Base-by-base conservation (phyloP, 495 filamentous ascomycete genomes). In the Sphaerosporella brunnea region DNA sequence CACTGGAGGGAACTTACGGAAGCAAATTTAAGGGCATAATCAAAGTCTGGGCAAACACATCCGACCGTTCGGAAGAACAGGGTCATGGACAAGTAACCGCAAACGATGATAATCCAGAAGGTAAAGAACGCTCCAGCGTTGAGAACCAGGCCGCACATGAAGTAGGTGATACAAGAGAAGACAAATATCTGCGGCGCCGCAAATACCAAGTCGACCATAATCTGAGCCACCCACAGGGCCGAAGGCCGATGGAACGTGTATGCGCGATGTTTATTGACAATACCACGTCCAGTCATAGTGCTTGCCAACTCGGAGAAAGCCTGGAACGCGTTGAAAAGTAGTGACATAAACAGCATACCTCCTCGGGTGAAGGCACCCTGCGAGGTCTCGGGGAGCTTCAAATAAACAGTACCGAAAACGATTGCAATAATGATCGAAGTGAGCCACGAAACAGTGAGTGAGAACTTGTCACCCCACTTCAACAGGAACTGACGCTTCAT, bases 381-480 rank as follows among this genome's bases (percentile, higher is more conserved):
- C 11, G 74, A 77, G 0, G 77, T 82, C 25, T 72, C 56, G 0
- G 72, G 72, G 23, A 78, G 68, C 15, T 83, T 71, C 15, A 87
- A 68, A 68, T 80, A 92, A 0, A 88, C 72, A 8, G 81, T 87
- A 41, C 83, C 83, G 2, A 84, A 64, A 8, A 88, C 72, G 47
- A 87, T 77, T 9, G 79, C 82, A 55, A 88, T 79, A 34, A 78
- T 65, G 36, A 84, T 78, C 50, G 73, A 76, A 4, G 83, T 80
- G 36, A 79, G 63, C 81, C 82, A 90, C 16, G 75, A 79, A 20
- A 87, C 75, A 10, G 69, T 66, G n/a, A 86, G 65, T 2, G 72
- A 72, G 54, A 87, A 81, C 41, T 78, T 79, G 56, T 93, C 84
- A 56, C 87, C 82, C 72, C 79, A 80, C 63, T 87, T 88, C 52